Percentiles rank a stretch among this genome's conserved stretches.
Evolutionary conservation across 768 basidiomycete species (phyloP).

Genomic region (Agaricus sinodeliciosus): DNA sequence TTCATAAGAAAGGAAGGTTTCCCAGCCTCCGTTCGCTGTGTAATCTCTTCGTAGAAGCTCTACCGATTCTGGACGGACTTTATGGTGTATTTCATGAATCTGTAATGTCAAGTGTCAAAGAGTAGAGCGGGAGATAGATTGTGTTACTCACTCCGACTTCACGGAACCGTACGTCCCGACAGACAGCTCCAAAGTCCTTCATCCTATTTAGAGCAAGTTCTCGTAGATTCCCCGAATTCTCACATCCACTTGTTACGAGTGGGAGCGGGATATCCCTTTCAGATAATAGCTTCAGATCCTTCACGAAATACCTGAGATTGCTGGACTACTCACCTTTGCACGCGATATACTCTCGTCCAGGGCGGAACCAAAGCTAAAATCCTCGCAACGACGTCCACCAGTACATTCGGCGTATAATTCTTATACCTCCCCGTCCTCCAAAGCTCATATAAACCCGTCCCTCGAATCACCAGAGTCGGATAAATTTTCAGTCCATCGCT

Average conservation of each 20-base stretch:
- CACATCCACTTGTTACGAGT: slow-evolving; percentile 92
- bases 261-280: slow-evolving; percentile 93
- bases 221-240: slow-evolving; percentile 94
- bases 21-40: slow-evolving; percentile 97
- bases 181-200: slow-evolving; percentile 98
- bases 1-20: slow-evolving; percentile 98
- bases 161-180: slow-evolving; percentile 93
- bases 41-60: slow-evolving; percentile 96
- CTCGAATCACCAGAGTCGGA: slow-evolving; percentile 95
- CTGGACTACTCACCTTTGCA: slow-evolving; percentile 63
- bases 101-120: slow-evolving; percentile 21
- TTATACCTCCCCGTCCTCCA: slow-evolving; percentile 98
- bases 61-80: slow-evolving; percentile 90
- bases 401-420: slow-evolving; percentile 98
- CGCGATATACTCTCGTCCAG: slow-evolving; percentile 97
- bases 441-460: slow-evolving; percentile 91
- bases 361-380: slow-evolving; percentile 96
- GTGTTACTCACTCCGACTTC: slow-evolving; percentile 77
- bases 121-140: neutral
- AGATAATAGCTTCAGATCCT: slow-evolving; percentile 6
- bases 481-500: slow-evolving; percentile 98
- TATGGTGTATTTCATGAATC: slow-evolving; percentile 99
- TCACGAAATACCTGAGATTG: neutral
- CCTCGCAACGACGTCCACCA: slow-evolving; percentile 94
- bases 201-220: slow-evolving; percentile 95